phyloP scores from a whole-genome alignment of 345 rosid genomes.

The Adansonia digitata region DNA sequence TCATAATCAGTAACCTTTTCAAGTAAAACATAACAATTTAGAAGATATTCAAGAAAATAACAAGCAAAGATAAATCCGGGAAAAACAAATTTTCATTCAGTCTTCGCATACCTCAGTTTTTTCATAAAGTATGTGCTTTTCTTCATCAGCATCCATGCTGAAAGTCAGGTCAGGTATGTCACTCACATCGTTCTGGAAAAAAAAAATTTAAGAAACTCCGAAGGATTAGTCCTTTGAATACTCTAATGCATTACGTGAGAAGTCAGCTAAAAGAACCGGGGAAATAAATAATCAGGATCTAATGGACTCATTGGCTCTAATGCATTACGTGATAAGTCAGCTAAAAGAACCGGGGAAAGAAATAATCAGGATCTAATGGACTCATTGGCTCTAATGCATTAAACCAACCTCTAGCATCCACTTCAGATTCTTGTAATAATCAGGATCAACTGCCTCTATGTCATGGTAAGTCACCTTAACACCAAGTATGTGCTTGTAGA shows the following conservation, averaged over 20 bases:
- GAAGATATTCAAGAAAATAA: neutral
- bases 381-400: too few species aligned
- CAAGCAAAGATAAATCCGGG: neutral
- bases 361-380: too few species aligned
- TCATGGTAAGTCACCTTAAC: slow-evolving; percentile 98
- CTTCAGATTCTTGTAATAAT: slow-evolving; percentile 91
- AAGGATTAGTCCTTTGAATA: neutral
- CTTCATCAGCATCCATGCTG: slow-evolving; percentile 98
- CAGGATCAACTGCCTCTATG: slow-evolving; percentile 99
- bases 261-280: neutral
- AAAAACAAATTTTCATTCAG: neutral
- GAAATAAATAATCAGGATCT: neutral
- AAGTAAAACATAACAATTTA: slow-evolving; percentile 16
- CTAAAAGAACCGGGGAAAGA: neutral
- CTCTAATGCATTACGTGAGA: slow-evolving; percentile 4
- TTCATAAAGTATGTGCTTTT: slow-evolving; percentile 89
- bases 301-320: slow-evolving; percentile 1
- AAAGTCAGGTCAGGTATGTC: slow-evolving; percentile 87
- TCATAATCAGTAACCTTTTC: slow-evolving; percentile 89
- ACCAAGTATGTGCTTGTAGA: slow-evolving; percentile 91
- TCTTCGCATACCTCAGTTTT: slow-evolving; percentile 68
- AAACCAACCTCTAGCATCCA: slow-evolving; percentile 92
- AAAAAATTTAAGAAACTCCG: neutral
- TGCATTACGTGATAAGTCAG: neutral
- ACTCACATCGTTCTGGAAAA: slow-evolving; percentile 78